Evolutionary conservation across 306 rosid genomes (phyloP), one percentile per base, ranked within the genome.

Genomic region (Datisca glomerata): DNA sequence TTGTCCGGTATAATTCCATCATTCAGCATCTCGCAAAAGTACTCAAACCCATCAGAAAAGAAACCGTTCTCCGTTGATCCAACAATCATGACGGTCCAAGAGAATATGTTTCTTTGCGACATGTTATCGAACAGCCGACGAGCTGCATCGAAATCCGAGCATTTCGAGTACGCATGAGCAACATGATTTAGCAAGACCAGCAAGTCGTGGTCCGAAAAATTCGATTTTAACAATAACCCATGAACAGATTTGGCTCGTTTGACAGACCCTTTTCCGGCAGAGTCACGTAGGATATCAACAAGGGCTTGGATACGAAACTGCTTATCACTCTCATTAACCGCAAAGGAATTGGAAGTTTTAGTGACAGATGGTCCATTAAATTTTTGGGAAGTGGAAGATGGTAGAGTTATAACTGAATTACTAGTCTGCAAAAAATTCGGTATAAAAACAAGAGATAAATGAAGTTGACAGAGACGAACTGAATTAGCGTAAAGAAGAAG

Each of bases 71-170:
- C 70, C 18, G 65, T 66, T 5, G 75, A 76, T 18, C 70, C 80
- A 50, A 52, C 69, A 29, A 83, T 67, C 81, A 83, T 72, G 44
- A 70, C 78, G 0, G 82, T 70, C 79, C 79, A 83, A 37, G 94
- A 70, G 65, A 84, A 79, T 21, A 65, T 62, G 40, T 84, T 73
- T 57, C 74, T 75, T 4, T 45, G 46, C 0, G 74, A n/a, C 78
- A 84, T 84, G 36, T 68, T 52, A 50, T 75, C 83, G 15, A 84
- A 84, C 59, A 84, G 70, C 46, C 5, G 61, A 35, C 55, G 54
- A 6, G 78, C 78, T 18, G 58, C 32, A 24, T 19, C 40, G 13
- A 65, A 70, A 49, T 65, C 72, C 18, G 50, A 49, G 39, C 94
- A 75, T 51, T 76, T 84, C 6, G 74, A 57, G 43, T 79, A 79